phyloP scores from a whole-genome alignment of 139 green algal species.

The Chlamydomonas sp. region DNA sequence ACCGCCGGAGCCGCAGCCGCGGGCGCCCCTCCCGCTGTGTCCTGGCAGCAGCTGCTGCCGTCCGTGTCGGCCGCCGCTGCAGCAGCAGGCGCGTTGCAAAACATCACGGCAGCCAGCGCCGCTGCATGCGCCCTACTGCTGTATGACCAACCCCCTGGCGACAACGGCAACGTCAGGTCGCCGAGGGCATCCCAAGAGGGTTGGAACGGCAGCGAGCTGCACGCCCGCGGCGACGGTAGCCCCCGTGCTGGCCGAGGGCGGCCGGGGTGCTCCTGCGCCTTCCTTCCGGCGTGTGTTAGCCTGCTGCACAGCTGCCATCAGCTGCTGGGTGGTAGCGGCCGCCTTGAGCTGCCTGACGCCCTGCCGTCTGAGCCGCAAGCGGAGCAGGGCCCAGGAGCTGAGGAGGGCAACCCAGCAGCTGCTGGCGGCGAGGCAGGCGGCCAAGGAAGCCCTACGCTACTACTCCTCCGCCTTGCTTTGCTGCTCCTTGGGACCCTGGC shows the following conservation, averaged over 20 bases:
- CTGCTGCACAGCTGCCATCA: slow-evolving; percentile 26
- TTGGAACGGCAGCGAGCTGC: too few species aligned
- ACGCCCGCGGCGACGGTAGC: neutral
- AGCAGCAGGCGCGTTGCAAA: slow-evolving; percentile 23
- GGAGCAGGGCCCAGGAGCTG: neutral
- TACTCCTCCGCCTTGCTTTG: slow-evolving; percentile 21
- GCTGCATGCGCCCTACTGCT: slow-evolving; percentile 1
- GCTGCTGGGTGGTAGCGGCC: neutral
- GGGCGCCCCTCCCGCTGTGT: neutral
- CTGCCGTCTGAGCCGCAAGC: neutral
- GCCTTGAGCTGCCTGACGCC: slow-evolving; percentile 19
- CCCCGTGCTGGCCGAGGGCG: neutral
- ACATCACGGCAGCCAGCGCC: neutral
- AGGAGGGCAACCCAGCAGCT: neutral
- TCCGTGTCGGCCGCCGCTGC: slow-evolving; percentile 23
- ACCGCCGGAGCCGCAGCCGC: neutral
- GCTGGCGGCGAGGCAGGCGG: neutral
- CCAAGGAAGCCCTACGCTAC: slow-evolving; percentile 11
- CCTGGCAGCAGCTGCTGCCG: slow-evolving; percentile 17
- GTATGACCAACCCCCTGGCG: neutral
- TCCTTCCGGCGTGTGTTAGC: neutral
- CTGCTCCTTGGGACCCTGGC: slow-evolving; percentile 17
- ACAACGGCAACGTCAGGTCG: too few species aligned
- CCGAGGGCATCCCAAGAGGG: too few species aligned
- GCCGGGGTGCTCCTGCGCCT: neutral